A percentile compares a stretch with the other conserved stretches of the same genome.
These are phyloP conservation scores for Ambrosia artemisiifolia DNA, from an alignment of 129 eudicot genomes.

Conservation along the genomic window DNA sequence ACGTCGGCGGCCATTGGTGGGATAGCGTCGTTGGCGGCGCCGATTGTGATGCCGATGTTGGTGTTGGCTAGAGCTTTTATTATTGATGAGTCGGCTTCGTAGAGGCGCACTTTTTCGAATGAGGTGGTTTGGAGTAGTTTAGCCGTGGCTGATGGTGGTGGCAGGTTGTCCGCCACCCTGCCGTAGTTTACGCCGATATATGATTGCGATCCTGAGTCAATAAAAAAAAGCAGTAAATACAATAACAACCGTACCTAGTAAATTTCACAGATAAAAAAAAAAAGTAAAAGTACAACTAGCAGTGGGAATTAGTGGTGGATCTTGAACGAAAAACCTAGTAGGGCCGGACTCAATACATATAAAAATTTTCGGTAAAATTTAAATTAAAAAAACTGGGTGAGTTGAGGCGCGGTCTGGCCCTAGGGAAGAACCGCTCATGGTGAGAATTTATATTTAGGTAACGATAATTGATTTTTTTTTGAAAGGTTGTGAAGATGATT, in stretches of 20 bases:
- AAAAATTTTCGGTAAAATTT: too few relatives aligned
- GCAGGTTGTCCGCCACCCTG: conserved; percentile 70
- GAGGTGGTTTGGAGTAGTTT: conserved; percentile 63
- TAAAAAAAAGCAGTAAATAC: conserved; percentile 5
- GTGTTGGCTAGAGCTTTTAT: conserved; percentile 69
- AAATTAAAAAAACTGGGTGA: too few relatives aligned
- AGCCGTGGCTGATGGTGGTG: conserved; percentile 64
- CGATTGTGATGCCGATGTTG: conserved; percentile 55
- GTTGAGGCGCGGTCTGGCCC: too few relatives aligned
- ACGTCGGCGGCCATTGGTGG: conserved; percentile 59
- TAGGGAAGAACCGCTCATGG: too few relatives aligned
- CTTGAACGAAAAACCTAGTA: too few relatives aligned
- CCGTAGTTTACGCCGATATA: conserved; percentile 77
- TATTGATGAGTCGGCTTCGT: conserved; percentile 57
- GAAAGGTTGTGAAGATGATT: not conserved
- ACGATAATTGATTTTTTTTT: too few relatives aligned
- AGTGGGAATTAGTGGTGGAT: too few relatives aligned
- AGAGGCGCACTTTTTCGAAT: conserved; percentile 56
- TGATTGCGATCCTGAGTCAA: conserved; percentile 46
- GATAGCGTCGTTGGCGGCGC: conserved; percentile 61
- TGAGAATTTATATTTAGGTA: too few relatives aligned
- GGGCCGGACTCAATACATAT: too few relatives aligned
- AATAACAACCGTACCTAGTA: too few relatives aligned
- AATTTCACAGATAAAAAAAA: not conserved
- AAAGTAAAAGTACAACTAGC: too few relatives aligned